These are phyloP conservation scores for Grosmannia clavigera DNA, from an alignment of 2,329 filamentous ascomycete species.

Conservation along the genomic window DNA sequence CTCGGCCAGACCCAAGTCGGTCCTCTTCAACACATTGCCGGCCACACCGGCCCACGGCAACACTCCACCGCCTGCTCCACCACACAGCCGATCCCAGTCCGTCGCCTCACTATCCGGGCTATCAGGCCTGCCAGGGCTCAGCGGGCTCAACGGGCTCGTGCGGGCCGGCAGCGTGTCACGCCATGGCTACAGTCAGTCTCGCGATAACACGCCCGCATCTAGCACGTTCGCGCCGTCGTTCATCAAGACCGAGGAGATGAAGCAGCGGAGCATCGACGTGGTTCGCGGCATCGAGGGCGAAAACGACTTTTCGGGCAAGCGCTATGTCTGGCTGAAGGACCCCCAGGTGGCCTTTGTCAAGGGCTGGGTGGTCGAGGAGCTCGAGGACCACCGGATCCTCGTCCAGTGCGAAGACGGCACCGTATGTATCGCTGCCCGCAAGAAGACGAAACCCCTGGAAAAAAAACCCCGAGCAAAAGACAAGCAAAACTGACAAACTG, in stretches of 20 bases:
- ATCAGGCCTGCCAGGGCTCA: not conserved
- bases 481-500: constrained; percentile 9
- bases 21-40: constrained; percentile 47
- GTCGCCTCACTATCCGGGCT: not conserved
- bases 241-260: constrained; percentile 76
- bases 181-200: constrained; percentile 46
- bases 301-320: constrained; percentile 96
- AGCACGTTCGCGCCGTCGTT: constrained; percentile 93
- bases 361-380: constrained; percentile 81
- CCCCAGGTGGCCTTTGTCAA: constrained; percentile 78
- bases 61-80: constrained; percentile 22
- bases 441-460: too few relatives aligned
- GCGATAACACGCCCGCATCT: constrained; percentile 49
- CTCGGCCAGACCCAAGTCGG: constrained; percentile 56
- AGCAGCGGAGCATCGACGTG: constrained; percentile 34
- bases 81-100: constrained; percentile 34
- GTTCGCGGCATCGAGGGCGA: constrained; percentile 80
- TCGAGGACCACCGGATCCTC: constrained; percentile 53
- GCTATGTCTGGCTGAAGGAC: constrained; percentile 96
- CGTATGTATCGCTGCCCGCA: constrained; percentile 28
- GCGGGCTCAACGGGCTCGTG: constrained; percentile 1
- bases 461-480: too few relatives aligned
- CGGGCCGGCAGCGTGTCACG: constrained; percentile 17
- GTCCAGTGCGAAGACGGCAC: constrained; percentile 92
- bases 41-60: constrained; percentile 26